Base-by-base conservation (phyloP, 148 eudicot genomes). In the Nyssa sinensis region DNA sequence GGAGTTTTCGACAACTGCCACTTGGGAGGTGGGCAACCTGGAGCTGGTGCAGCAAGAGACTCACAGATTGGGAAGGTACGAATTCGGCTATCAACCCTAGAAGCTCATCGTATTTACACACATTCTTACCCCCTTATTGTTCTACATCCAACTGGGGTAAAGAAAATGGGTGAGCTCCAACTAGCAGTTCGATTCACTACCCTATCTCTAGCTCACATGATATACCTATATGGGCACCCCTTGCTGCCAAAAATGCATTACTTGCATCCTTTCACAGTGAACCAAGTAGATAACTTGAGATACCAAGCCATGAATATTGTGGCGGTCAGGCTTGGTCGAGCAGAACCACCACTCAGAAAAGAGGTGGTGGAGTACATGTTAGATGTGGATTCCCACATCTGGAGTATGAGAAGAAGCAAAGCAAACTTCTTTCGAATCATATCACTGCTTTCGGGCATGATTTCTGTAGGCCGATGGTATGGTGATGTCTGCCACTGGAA, bases 321-420 rank as follows among this genome's bases (percentile, higher is more conserved):
- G 7, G 81, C 86, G 0, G 60, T 59, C 5, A 62, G 86, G 72
- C 84, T 84, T 7, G 73, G 74, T 17, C 61, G 86, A 31, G 83
- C 86, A 11, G 86, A 83, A 44, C 83, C 86, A 1, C 86, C 83
- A 0, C 69, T 80, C 16, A 74, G 86, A 53, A 80, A 77, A 44
- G 86, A 84, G 66, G 84, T 77, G 41, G 84, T 80, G 12, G 81
- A 84, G 71, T 80, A 77, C 77, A 84, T 84, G 83, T 30, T 84
- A 25, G 84, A 84, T 68, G 86, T 80, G 1, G 86, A 84, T 84
- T 80, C 81, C 31, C 79, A 80, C 68, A 83, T 83, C 81, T 84
- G 86, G 86, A 80, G 81, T 55, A 83, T 83, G 83, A 83, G 86
- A 71, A 61, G 85, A 76, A 82, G 85, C 77, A 82, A 83, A 62